phyloP scores from a whole-genome alignment of 164 flowering plant species.

The Santalum album region DNA sequence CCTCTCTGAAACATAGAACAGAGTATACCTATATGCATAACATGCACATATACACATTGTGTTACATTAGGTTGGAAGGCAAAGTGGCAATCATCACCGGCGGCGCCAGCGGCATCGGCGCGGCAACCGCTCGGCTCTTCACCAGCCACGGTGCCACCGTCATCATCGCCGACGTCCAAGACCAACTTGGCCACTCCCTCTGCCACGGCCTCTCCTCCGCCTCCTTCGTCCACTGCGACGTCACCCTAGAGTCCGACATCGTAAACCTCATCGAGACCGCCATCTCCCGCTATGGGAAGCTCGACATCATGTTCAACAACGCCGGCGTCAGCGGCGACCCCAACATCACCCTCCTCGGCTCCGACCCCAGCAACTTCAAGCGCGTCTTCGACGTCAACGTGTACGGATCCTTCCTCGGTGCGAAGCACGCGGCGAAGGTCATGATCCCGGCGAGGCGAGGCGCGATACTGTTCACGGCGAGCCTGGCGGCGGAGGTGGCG shows the following conservation, averaged over 20 bases:
- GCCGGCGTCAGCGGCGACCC: constrained; percentile 1
- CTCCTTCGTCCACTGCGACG: constrained; percentile 6
- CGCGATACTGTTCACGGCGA: neutral
- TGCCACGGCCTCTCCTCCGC: neutral
- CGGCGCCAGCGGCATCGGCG: neutral
- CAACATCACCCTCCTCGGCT: neutral
- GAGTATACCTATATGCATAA: too few relatives aligned
- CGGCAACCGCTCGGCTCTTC: constrained; percentile 3
- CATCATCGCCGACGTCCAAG: constrained; percentile 4
- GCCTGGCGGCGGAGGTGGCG: neutral
- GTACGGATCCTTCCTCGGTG: neutral
- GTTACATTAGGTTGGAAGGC: neutral
- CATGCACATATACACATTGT: too few relatives aligned
- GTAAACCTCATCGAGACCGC: neutral
- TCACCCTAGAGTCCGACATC: neutral
- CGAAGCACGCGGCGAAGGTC: neutral
- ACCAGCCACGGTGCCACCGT: neutral
- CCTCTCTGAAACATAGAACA: too few relatives aligned
- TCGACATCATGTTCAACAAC: constrained; percentile 1
- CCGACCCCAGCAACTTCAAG: neutral
- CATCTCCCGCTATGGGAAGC: neutral
- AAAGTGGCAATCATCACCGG: constrained; percentile 5
- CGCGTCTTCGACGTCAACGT: neutral
- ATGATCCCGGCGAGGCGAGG: neutral
- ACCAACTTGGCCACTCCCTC: neutral